Percentiles rank a stretch among this genome's conserved stretches.
Conservation (phyloP, 345 rosid genomes). For the Odontarrhena argentea region DNA sequence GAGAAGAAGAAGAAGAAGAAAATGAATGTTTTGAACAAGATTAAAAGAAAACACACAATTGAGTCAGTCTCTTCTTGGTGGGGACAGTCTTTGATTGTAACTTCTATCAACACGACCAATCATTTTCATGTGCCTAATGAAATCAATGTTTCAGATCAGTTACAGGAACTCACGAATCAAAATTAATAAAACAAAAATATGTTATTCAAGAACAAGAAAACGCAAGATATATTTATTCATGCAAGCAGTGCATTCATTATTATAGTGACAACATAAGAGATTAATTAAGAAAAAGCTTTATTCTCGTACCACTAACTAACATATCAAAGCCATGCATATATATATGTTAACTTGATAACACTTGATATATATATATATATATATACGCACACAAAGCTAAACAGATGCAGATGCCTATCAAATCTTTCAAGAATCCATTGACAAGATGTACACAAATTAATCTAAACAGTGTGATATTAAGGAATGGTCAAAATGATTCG, state of each 20-base stretch:
- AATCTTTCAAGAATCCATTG: slow-evolving; percentile 34
- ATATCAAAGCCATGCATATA: slow-evolving; percentile 22
- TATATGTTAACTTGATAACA: slow-evolving; percentile 31
- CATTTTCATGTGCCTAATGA: slow-evolving; percentile 41
- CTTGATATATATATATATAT: slow-evolving; percentile 36
- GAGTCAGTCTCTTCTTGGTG: slow-evolving; percentile 34
- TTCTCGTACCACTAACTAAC: slow-evolving; percentile 39
- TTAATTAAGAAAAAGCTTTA: slow-evolving; percentile 21
- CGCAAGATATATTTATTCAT: slow-evolving; percentile 14
- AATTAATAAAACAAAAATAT: slow-evolving; percentile 7
- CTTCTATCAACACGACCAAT: slow-evolving; percentile 42
- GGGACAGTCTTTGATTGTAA: slow-evolving; percentile 39
- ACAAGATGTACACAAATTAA: slow-evolving; percentile 8
- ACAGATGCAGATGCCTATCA: slow-evolving; percentile 30
- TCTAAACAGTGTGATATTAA: slow-evolving; percentile 24
- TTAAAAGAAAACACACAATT: slow-evolving; percentile 37
- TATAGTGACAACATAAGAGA: slow-evolving; percentile 26
- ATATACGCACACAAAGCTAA: slow-evolving; percentile 27
- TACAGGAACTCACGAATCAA: slow-evolving; percentile 38
- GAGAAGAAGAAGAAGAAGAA: slow-evolving; percentile 22
- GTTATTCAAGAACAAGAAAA: slow-evolving; percentile 23
- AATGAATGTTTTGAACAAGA: slow-evolving; percentile 41
- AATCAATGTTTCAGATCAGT: slow-evolving; percentile 40
- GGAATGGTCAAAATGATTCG: slow-evolving; percentile 30
- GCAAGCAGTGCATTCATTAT: slow-evolving; percentile 25